Percentiles rank a stretch among this genome's conserved stretches.
Conservation (phyloP, 495 filamentous ascomycete genomes). For the Penicillium salamii region DNA sequence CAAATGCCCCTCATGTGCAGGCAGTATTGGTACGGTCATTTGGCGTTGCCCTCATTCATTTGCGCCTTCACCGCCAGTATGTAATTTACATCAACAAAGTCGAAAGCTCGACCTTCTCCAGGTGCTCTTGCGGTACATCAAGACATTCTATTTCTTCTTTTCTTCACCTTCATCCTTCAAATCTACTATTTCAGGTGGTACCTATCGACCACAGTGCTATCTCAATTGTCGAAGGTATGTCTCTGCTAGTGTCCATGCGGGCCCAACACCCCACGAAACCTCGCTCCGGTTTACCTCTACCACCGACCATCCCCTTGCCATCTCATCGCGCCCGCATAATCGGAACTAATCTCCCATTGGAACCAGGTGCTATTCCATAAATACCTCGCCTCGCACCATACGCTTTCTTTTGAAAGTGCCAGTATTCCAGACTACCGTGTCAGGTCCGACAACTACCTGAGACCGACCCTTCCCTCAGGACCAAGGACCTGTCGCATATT, state of each 20-base stretch:
- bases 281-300: conserved; percentile 33
- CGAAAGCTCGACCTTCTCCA: conserved; percentile 8
- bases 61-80: conserved; percentile 16
- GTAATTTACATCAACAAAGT: conserved; percentile 24
- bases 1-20: conserved; percentile 19
- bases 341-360: conserved; percentile 10
- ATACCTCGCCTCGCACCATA: not conserved
- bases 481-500: conserved; percentile 33
- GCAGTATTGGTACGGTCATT: conserved; percentile 17
- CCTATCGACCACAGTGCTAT: not conserved
- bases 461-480: conserved; percentile 26
- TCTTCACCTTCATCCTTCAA: not conserved
- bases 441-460: conserved; percentile 28
- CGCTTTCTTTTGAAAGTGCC: not conserved
- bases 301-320: conserved; percentile 25
- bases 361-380: conserved; percentile 2
- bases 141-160: conserved; percentile 5
- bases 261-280: conserved; percentile 48
- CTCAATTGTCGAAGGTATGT: conserved; percentile 32
- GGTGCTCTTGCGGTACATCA: not conserved
- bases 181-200: not conserved
- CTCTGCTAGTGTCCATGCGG: conserved; percentile 31
- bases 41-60: not conserved
- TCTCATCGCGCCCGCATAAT: conserved; percentile 9
- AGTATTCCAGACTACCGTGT: not conserved